phyloP scores from a whole-genome alignment of 2,329 filamentous ascomycete species.

The Penicillium sp. region DNA sequence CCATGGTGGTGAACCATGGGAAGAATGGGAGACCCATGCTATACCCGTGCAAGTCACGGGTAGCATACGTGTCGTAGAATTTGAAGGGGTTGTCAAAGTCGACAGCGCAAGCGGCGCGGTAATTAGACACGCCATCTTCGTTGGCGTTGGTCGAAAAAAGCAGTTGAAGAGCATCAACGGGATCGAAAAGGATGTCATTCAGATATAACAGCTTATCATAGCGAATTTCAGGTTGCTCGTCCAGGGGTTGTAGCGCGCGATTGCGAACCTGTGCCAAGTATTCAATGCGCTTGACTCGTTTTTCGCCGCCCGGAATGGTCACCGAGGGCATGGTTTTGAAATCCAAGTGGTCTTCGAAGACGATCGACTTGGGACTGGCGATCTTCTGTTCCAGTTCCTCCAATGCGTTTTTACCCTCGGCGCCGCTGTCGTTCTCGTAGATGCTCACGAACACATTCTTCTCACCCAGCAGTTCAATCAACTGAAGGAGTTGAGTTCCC shows the following conservation, averaged over 20 bases:
- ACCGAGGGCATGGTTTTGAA: constrained; percentile 54
- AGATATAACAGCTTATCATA: constrained; percentile 56
- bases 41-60: constrained; percentile 63
- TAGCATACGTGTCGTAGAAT: constrained; percentile 72
- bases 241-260: constrained; percentile 59
- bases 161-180: constrained; percentile 53
- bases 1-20: constrained; percentile 59
- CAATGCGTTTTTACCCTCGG: constrained; percentile 52
- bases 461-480: constrained; percentile 61
- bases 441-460: constrained; percentile 66
- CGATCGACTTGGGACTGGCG: constrained; percentile 49
- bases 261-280: constrained; percentile 70
- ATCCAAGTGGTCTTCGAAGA: constrained; percentile 56
- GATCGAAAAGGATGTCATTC: constrained; percentile 63
- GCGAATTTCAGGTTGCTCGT: constrained; percentile 39
- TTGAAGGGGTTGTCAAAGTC: constrained; percentile 69
- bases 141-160: constrained; percentile 57
- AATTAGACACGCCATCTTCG: constrained; percentile 50
- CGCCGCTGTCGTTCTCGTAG: constrained; percentile 65
- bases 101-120: constrained; percentile 66
- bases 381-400: constrained; percentile 47
- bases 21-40: constrained; percentile 65
- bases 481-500: constrained; percentile 54
- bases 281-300: constrained; percentile 64
- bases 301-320: constrained; percentile 56